A percentile compares a stretch with the other conserved stretches of the same genome.
phyloP scores from a whole-genome alignment of 148 eudicot genomes.

The Rhododendron ovatum region DNA sequence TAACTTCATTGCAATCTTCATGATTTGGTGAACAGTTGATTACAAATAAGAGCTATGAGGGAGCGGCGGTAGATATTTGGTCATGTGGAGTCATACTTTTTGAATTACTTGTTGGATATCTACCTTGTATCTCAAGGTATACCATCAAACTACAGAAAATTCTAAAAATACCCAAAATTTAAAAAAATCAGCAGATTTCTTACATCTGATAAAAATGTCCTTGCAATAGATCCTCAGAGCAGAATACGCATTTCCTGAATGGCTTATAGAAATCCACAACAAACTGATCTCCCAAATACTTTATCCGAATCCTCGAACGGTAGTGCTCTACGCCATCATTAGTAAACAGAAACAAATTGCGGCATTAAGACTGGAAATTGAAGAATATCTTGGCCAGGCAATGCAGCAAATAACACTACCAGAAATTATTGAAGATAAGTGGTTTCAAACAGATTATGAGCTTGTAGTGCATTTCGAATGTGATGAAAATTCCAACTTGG shows the following conservation, averaged over 20 bases:
- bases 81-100: slow-evolving; percentile 61
- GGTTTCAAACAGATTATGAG: slow-evolving; percentile 45
- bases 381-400: neutral
- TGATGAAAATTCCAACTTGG: slow-evolving; percentile 20
- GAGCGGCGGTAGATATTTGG: slow-evolving; percentile 62
- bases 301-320: slow-evolving; percentile 26
- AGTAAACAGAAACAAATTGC: neutral
- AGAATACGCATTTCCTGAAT: slow-evolving; percentile 37
- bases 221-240: slow-evolving; percentile 31
- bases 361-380: neutral
- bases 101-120: slow-evolving; percentile 45
- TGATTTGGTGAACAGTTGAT: slow-evolving; percentile 33
- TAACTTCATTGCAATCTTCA: neutral
- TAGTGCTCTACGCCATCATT: slow-evolving; percentile 1
- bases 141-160: neutral
- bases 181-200: neutral
- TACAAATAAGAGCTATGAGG: slow-evolving; percentile 44
- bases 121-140: slow-evolving; percentile 55
- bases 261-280: slow-evolving; percentile 39
- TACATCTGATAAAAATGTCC: neutral
- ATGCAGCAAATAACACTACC: slow-evolving; percentile 40
- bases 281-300: slow-evolving; percentile 37
- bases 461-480: slow-evolving; percentile 23
- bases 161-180: neutral
- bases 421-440: slow-evolving; percentile 41